These are phyloP conservation scores for Silene uniflora DNA, from an alignment of 148 eudicot genomes.

Conservation along the genomic window DNA sequence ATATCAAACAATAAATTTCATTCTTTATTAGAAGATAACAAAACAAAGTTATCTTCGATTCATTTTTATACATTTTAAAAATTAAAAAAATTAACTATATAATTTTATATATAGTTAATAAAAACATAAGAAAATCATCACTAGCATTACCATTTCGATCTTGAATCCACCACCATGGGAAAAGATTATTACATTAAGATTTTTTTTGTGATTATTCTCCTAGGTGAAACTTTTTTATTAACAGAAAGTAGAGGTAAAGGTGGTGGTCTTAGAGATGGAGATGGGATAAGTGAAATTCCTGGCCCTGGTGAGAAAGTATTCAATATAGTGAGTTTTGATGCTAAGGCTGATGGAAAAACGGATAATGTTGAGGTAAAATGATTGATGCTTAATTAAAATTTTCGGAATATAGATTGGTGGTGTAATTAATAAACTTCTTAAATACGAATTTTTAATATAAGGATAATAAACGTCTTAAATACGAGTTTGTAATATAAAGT, in stretches of 20 bases:
- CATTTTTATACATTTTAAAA: too few relatives aligned
- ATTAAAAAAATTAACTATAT: too few relatives aligned
- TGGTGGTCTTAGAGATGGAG: slow-evolving; percentile 28
- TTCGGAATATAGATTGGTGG: too few relatives aligned
- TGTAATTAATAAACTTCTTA: too few relatives aligned
- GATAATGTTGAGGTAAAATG: slow-evolving; percentile 38
- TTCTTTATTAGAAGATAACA: too few relatives aligned
- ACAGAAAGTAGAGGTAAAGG: slow-evolving; percentile 24
- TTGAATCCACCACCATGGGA: slow-evolving; percentile 18
- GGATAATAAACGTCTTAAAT: too few relatives aligned
- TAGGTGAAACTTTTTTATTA: slow-evolving; percentile 1
- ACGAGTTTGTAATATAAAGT: too few relatives aligned
- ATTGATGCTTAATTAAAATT: not conserved
- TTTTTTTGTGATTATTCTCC: slow-evolving; percentile 6
- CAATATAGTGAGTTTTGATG: slow-evolving; percentile 43
- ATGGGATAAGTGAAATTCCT: slow-evolving; percentile 25
- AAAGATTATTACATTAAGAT: not conserved
- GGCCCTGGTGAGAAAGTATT: slow-evolving; percentile 36
- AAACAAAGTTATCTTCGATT: too few relatives aligned
- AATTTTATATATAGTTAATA: not conserved
- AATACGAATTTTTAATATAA: too few relatives aligned
- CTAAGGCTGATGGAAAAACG: slow-evolving; percentile 28
- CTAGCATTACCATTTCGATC: not conserved
- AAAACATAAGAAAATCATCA: not conserved
- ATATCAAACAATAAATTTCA: not conserved